These are phyloP conservation scores for Glycine tomentella DNA, from an alignment of 306 rosid genomes.

Conservation along the genomic window DNA sequence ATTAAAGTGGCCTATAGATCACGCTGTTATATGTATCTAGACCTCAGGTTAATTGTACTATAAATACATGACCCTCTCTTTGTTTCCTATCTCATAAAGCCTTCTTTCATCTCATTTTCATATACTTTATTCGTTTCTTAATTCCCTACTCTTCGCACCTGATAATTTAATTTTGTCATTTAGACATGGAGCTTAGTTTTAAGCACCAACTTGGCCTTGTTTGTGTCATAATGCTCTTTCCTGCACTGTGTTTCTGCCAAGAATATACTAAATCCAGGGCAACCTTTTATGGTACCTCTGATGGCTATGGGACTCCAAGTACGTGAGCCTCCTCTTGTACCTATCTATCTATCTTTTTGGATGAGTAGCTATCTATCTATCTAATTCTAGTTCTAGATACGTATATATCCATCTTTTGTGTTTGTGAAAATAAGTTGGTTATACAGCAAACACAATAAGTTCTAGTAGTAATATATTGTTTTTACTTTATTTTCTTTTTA, in stretches of 20 bases:
- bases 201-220: slow-evolving; percentile 55
- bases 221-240: slow-evolving; percentile 58
- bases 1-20: not conserved
- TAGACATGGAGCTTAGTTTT: slow-evolving; percentile 51
- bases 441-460: too few species aligned
- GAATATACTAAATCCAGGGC: slow-evolving; percentile 67
- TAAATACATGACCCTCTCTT: not conserved
- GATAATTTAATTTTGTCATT: not conserved
- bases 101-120: not conserved
- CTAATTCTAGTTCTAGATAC: too few species aligned
- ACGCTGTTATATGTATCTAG: not conserved
- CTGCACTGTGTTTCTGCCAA: slow-evolving; percentile 62
- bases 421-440: not conserved
- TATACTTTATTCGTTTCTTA: too few species aligned
- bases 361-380: too few species aligned
- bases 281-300: slow-evolving; percentile 81
- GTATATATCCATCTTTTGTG: not conserved
- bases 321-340: not conserved
- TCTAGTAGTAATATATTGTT: too few species aligned
- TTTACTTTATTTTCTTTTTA: too few species aligned
- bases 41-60: not conserved
- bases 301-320: slow-evolving; percentile 80
- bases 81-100: not conserved
- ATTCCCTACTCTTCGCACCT: too few species aligned
- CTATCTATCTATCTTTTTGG: not conserved